Percentiles rank a stretch among this genome's conserved stretches.
phyloP scores from a whole-genome alignment of 2,329 filamentous ascomycete species.

The Phialocephala sp. region DNA sequence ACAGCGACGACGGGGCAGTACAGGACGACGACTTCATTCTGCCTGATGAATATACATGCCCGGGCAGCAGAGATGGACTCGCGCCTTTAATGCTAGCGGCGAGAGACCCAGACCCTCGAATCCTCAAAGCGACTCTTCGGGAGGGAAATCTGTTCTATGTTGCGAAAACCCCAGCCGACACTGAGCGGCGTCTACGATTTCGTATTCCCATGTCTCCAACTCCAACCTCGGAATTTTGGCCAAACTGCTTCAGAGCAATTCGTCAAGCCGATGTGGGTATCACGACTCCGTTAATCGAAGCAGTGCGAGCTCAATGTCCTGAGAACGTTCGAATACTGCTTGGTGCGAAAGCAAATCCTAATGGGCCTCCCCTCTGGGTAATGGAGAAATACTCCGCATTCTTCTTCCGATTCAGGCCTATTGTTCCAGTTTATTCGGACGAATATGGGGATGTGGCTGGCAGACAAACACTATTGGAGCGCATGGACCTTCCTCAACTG shows the following conservation, averaged over 20 bases:
- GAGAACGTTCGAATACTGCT: conserved; percentile 26
- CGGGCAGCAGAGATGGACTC: conserved; percentile 6
- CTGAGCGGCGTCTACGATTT: not conserved
- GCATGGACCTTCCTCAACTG: conserved; percentile 28
- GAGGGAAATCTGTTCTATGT: conserved; percentile 10
- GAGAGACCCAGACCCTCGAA: conserved; percentile 17
- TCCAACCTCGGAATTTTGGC: conserved; percentile 7
- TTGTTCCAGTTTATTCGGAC: conserved; percentile 4
- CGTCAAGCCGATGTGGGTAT: conserved; percentile 18
- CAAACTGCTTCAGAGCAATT: conserved; percentile 4
- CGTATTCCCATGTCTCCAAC: not conserved
- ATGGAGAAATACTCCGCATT: conserved; percentile 28
- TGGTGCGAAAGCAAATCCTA: conserved; percentile 22
- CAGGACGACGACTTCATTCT: conserved; percentile 14
- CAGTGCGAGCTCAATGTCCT: conserved; percentile 22
- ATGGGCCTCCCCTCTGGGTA: conserved; percentile 22
- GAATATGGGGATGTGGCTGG: conserved; percentile 21
- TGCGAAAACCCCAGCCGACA: not conserved
- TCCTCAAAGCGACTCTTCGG: conserved; percentile 24
- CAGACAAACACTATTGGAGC: conserved; percentile 14
- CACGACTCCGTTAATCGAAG: conserved; percentile 31
- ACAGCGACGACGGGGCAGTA: not conserved
- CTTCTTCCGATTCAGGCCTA: conserved; percentile 31
- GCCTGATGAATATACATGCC: conserved; percentile 8
- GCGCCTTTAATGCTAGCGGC: conserved; percentile 30